These are phyloP conservation scores for Nitzschia putrida DNA, from an alignment of 108 stramenopile genomes.

Conservation along the genomic window DNA sequence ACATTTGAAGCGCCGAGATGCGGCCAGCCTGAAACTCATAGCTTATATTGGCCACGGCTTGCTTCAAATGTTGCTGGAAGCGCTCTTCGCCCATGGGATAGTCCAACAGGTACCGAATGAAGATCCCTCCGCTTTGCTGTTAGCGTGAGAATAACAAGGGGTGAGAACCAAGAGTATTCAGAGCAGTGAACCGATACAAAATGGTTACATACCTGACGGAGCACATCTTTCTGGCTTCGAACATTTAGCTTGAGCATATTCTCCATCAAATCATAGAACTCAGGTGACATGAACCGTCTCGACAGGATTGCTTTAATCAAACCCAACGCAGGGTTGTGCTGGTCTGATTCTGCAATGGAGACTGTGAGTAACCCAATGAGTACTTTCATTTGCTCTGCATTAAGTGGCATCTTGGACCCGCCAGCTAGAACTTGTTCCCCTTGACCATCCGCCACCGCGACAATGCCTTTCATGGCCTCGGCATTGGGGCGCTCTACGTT, in stretches of 20 bases:
- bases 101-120: constrained; percentile 80
- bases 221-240: constrained; percentile 68
- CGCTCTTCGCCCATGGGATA: constrained; percentile 84
- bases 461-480: neutral
- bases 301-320: constrained; percentile 72
- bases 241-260: constrained; percentile 71
- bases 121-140: constrained; percentile 72
- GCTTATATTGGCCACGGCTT: constrained; percentile 80
- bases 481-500: constrained; percentile 1
- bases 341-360: constrained; percentile 68
- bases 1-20: constrained; percentile 67
- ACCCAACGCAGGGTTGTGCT: constrained; percentile 79
- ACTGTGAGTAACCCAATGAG: constrained; percentile 64
- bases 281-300: constrained; percentile 68
- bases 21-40: constrained; percentile 91
- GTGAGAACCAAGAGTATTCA: neutral
- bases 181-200: neutral
- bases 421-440: constrained; percentile 13
- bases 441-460: neutral
- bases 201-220: constrained; percentile 66
- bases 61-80: constrained; percentile 73
- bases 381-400: constrained; percentile 78
- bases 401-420: constrained; percentile 41
- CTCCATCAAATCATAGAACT: constrained; percentile 89
- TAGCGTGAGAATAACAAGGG: constrained; percentile 5